A percentile compares a stretch with the other conserved stretches of the same genome.
Evolutionary conservation across 2,329 filamentous ascomycete genomes (phyloP).

Genomic region (Pseudogymnoascus sp.): DNA sequence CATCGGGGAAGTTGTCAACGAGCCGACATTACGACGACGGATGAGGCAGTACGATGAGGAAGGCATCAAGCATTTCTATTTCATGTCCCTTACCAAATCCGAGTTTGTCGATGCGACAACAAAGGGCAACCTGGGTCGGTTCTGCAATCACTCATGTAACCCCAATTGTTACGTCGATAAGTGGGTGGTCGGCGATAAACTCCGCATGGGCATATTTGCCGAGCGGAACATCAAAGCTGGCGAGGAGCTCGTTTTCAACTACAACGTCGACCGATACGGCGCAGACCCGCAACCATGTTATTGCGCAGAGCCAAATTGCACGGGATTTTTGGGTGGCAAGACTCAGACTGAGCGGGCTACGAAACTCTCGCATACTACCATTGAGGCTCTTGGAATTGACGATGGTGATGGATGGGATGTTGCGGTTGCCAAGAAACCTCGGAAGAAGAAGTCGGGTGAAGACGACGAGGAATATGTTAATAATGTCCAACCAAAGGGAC

Average conservation of each 20-base stretch:
- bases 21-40: conserved; percentile 78
- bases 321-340: conserved; percentile 93
- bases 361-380: conserved; percentile 80
- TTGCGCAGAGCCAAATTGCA: conserved; percentile 89
- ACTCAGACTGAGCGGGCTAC: conserved; percentile 94
- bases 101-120: conserved; percentile 98
- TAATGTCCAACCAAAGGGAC: conserved; percentile 70
- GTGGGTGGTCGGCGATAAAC: conserved; percentile 94
- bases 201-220: conserved; percentile 98
- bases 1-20: conserved; percentile 95
- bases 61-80: conserved; percentile 98
- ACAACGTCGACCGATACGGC: conserved; percentile 97
- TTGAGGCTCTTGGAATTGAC: conserved; percentile 93
- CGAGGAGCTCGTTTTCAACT: conserved; percentile 97
- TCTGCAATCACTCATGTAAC: conserved; percentile 98
- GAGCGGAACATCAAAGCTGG: conserved; percentile 76
- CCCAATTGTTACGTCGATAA: conserved; percentile 99
- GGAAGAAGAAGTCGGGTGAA: conserved; percentile 86
- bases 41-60: conserved; percentile 93
- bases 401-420: conserved; percentile 90
- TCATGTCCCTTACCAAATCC: conserved; percentile 95
- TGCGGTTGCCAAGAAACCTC: conserved; percentile 78
- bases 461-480: conserved; percentile 96
- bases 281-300: conserved; percentile 96
- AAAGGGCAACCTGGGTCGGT: conserved; percentile 89